Base-by-base conservation (phyloP, 805 yeast genomes). In the Myxozyma geophila region DNA sequence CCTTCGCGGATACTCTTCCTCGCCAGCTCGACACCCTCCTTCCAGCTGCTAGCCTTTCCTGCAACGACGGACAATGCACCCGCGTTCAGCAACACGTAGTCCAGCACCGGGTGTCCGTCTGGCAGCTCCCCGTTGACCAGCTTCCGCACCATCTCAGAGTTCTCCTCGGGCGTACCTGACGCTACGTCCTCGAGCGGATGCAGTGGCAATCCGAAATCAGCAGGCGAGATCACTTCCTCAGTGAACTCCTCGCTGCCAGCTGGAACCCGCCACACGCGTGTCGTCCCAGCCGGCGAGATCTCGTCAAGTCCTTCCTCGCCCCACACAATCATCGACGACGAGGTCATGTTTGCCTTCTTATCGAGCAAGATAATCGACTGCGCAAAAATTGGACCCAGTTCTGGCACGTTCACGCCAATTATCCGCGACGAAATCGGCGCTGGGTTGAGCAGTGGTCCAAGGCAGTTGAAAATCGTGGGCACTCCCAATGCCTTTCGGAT, bases 381-480 rank as follows among this genome's bases (percentile, higher is more conserved):
- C 4, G 98, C 97, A 72, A 89, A 95, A 10, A 89, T 87, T 64
- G 82, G 85, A 4, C 98, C 99, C 67, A 95, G 76, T 7, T 78
- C 78, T 69, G 89, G 89, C 19, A 91, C 81, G 76, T 89, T 91
- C 1, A 95, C 99, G 50, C 99, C 99, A 51, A 95, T 80, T 15
- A 95, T 86, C 67, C 98, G 82, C 5, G 95, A 89, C 66, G 83
- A 82, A 23, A 85, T 78, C 1, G 92, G 92, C 8, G 90, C 90
- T 2, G 99, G 99, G 78, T 95, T 96, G 67, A 95, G 79, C 64
- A 95, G 78, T 0, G 99, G 99, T 0, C 99, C 99, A 63, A 95
- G 78, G 12, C 95, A 87, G 75, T 95, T 95, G 82, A 95, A 95
- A 28, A 95, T 90, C 0, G 98, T 88, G 1, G 98, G 98, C 10